Evolutionary conservation across 805 yeast genomes (phyloP), one percentile per base, ranked within the genome.

Genomic region (Candida sithepensis): DNA sequence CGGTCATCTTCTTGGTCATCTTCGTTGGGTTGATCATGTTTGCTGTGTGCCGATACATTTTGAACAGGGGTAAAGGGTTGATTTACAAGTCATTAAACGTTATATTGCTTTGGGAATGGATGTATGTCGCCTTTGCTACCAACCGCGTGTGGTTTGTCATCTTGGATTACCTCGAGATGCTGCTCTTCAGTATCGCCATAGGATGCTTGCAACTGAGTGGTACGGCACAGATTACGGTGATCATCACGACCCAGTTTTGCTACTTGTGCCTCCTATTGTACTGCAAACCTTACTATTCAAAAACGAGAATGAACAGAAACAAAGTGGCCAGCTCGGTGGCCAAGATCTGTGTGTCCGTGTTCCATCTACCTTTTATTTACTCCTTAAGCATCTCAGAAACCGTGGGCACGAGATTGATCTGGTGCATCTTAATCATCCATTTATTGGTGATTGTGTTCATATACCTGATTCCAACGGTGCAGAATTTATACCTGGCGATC

Each of bases 1-100:
- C 75, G 1, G 45, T 67, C 2, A 18, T 74, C 0, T 49, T 67
- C 4, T 63, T 70, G 36, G 62, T 68, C 4, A 22, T 66, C 1
- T 64, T 72, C 52, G 47, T 73, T 56, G 44, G 63, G 2, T 53
- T 61, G 2, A 68, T 73, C 43, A 62, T 67, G 1, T 55, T 61
- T 22, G 71, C 71, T 46, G 50, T 72, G 5, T 59, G 61, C 43
- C 58, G 59, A 34, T 74, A 65, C 47, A 50, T 72, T 19, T 36
- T 65, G 34, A 28, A 49, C 8, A 49, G 37, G 30, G 42, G 47
- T 4, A 50, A 57, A 44, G 47, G 54, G 32, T 61, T 63, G 49
- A 54, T 79, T 4, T 79, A 78, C 54, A 71, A 80, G 3, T 77
- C 81, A 1, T 64, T 77, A 46, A 70, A 67, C 44, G 62, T 71